phyloP scores from a whole-genome alignment of 108 stramenopile species.

The Stephanodiscus minutulus region DNA sequence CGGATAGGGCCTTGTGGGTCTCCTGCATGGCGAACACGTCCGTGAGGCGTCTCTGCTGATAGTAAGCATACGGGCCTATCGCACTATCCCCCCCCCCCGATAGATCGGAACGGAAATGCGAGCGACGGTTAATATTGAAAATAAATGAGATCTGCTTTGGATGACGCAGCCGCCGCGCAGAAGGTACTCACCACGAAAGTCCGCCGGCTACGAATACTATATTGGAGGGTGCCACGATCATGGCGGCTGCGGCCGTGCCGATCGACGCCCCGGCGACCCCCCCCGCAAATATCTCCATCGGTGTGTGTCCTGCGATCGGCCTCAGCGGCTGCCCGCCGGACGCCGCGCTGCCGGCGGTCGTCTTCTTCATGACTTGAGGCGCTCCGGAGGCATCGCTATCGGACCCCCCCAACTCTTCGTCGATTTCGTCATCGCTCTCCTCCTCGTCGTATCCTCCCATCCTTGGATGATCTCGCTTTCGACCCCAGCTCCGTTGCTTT shows the following conservation, averaged over 20 bases:
- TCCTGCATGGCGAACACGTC: slow-evolving; percentile 50
- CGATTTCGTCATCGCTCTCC: background rate
- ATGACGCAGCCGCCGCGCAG: background rate
- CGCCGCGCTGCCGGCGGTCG: background rate
- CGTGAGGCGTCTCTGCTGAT: slow-evolving; percentile 43
- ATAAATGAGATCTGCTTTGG: background rate
- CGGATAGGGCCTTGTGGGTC: slow-evolving; percentile 44
- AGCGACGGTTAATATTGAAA: background rate
- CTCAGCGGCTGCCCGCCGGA: slow-evolving; percentile 27
- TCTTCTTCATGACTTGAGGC: background rate
- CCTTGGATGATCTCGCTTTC: background rate
- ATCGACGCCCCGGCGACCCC: slow-evolving; percentile 57
- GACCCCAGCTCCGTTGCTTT: too few relatives aligned
- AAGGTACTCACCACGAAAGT: slow-evolving; percentile 48
- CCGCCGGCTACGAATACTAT: slow-evolving; percentile 66
- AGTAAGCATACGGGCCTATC: slow-evolving; percentile 49
- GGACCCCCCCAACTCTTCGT: background rate
- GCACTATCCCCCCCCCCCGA: slow-evolving; percentile 9
- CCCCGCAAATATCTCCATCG: slow-evolving; percentile 54
- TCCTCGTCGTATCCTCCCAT: slow-evolving; percentile 22
- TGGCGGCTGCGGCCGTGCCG: slow-evolving; percentile 56
- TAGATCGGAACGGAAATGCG: background rate
- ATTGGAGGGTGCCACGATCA: slow-evolving; percentile 55
- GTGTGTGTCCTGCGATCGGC: slow-evolving; percentile 59
- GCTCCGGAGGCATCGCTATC: background rate